These are phyloP conservation scores for Erodium trifolium DNA, from an alignment of 441 rosid genomes.

Conservation along the genomic window DNA sequence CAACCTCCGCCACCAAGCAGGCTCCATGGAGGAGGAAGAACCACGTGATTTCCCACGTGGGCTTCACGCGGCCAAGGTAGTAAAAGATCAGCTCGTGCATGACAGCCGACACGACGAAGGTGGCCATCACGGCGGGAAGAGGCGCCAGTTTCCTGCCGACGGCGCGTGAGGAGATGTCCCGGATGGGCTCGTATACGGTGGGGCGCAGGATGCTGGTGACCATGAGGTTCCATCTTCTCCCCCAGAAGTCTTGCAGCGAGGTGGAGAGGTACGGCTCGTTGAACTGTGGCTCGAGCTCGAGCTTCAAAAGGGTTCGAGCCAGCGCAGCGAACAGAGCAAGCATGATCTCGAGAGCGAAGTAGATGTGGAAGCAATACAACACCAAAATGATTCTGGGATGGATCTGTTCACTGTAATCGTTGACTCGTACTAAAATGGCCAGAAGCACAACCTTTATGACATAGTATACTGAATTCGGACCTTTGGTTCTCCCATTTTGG, in stretches of 20 bases:
- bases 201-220: conserved; percentile 48
- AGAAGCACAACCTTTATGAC: conserved; percentile 25
- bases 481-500: neutral
- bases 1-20: conserved; percentile 31
- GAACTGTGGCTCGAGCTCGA: neutral
- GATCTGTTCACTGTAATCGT: conserved; percentile 12
- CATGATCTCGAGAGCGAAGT: conserved; percentile 12
- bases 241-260: conserved; percentile 65
- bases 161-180: conserved; percentile 7
- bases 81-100: conserved; percentile 47
- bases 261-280: neutral
- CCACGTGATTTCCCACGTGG: conserved; percentile 58
- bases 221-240: conserved; percentile 70
- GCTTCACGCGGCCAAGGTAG: conserved; percentile 26
- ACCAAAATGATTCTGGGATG: conserved; percentile 5
- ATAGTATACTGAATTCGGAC: conserved; percentile 11
- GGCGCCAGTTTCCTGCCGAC: conserved; percentile 19
- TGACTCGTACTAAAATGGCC: neutral
- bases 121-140: conserved; percentile 20
- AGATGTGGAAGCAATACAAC: conserved; percentile 5
- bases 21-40: conserved; percentile 48
- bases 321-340: conserved; percentile 9
- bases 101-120: conserved; percentile 40
- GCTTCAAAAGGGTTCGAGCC: neutral
- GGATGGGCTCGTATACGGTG: conserved; percentile 41